Evolutionary conservation across 2,329 filamentous ascomycete species (phyloP).

Genomic region (Trichoderma lentiforme): DNA sequence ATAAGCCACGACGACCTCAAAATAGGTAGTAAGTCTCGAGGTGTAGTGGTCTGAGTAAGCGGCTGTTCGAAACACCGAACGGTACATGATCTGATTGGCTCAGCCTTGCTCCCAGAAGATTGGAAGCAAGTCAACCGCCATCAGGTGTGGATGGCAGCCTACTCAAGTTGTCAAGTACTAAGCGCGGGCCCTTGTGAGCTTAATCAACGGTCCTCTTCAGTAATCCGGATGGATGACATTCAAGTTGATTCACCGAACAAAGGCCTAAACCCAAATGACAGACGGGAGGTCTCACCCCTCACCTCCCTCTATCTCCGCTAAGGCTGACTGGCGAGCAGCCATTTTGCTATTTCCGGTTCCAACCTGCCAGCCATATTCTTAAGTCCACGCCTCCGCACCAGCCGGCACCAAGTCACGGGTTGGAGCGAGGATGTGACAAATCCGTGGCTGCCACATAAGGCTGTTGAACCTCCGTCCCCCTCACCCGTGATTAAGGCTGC

Average conservation of each 20-base stretch:
- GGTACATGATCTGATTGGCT: background rate
- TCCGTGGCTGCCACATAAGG: background rate
- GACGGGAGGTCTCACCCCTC: background rate
- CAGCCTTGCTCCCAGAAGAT: background rate
- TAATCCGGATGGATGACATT: background rate
- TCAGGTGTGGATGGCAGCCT: background rate
- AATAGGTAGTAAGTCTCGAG: background rate
- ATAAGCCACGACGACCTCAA: background rate
- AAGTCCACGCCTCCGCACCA: conserved; percentile 2
- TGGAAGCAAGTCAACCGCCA: background rate
- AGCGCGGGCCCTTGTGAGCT: background rate
- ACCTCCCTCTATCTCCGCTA: background rate
- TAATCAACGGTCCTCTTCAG: background rate
- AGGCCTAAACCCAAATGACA: background rate
- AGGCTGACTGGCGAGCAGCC: background rate
- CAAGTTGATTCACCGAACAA: background rate
- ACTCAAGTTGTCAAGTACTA: background rate
- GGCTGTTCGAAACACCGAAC: background rate
- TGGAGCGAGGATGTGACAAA: background rate
- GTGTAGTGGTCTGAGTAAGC: background rate
- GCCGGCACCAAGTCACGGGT: conserved; percentile 8
- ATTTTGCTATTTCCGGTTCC: conserved; percentile 8
- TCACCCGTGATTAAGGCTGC: background rate
- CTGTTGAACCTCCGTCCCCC: background rate
- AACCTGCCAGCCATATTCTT: background rate